Conservation (phyloP, 169 alveolate species). For the Cyclospora cayetanensis region DNA sequence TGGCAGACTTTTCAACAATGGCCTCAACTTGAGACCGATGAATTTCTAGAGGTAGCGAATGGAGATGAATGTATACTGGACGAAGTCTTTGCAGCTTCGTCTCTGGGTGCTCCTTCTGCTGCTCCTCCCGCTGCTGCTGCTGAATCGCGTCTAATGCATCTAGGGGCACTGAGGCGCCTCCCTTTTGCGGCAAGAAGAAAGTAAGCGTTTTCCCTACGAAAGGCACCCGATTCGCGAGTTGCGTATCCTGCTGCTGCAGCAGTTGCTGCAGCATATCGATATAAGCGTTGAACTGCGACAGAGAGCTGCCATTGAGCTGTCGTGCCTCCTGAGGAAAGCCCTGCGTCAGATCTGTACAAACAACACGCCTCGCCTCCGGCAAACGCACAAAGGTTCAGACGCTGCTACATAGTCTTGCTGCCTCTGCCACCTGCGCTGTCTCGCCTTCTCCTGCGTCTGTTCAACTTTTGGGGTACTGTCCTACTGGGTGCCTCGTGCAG, state of each 20-base stretch:
- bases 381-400: too few relatives aligned
- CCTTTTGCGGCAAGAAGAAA: neutral
- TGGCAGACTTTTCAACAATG: slow-evolving; percentile 16
- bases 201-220: slow-evolving; percentile 14
- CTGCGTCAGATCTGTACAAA: slow-evolving; percentile 19
- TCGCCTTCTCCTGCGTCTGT: neutral
- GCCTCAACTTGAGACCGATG: slow-evolving; percentile 13
- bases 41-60: neutral
- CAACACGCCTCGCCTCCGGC: too few relatives aligned
- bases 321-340: slow-evolving; percentile 60
- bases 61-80: slow-evolving; percentile 40
- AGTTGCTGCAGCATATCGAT: slow-evolving; percentile 41
- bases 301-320: neutral
- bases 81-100: slow-evolving; percentile 6
- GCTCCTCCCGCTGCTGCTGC: slow-evolving; percentile 23
- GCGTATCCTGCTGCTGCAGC: slow-evolving; percentile 57
- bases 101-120: slow-evolving; percentile 8
- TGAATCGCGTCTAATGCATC: neutral
- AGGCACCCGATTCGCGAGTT: neutral
- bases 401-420: neutral
- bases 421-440: neutral
- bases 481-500: neutral
- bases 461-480: too few relatives aligned
- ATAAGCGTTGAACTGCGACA: slow-evolving; percentile 56
- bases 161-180: neutral